phyloP scores from a whole-genome alignment of 495 filamentous ascomycete genomes.

The Penicillium egyptiacum region DNA sequence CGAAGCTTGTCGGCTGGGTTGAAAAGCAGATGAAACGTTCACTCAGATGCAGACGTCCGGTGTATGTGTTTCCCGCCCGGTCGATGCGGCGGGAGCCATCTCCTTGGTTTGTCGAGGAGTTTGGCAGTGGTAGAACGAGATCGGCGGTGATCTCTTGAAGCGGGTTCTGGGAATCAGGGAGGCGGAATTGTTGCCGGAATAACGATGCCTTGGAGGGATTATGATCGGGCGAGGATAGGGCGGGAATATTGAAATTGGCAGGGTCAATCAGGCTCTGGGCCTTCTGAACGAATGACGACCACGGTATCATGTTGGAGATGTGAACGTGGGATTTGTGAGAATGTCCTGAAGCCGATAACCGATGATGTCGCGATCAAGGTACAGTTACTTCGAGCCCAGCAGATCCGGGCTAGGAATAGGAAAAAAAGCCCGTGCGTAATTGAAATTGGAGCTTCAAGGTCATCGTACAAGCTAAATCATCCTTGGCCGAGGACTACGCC shows the following conservation, averaged over 20 bases:
- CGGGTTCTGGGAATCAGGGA: conserved; percentile 87
- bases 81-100: conserved; percentile 61
- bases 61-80: conserved; percentile 74
- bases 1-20: conserved; percentile 85
- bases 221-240: conserved; percentile 65
- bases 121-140: conserved; percentile 72
- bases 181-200: conserved; percentile 94
- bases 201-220: conserved; percentile 87
- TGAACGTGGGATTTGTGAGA: background rate
- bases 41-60: conserved; percentile 90
- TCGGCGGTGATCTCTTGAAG: conserved; percentile 95
- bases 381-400: conserved; percentile 22
- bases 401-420: conserved; percentile 22
- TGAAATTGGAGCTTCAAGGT: conserved; percentile 21
- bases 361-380: conserved; percentile 33
- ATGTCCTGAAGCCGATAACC: conserved; percentile 9
- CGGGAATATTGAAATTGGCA: conserved; percentile 61
- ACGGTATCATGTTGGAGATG: conserved; percentile 63
- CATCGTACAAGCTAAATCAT: conserved; percentile 38
- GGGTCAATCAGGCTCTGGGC: conserved; percentile 92
- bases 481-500: conserved; percentile 21
- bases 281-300: conserved; percentile 89
- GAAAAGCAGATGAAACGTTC: conserved; percentile 95
- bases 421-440: conserved; percentile 28
- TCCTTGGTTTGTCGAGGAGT: conserved; percentile 51